These are phyloP conservation scores for Pseudocercospora eumusae DNA, from an alignment of 2,329 filamentous ascomycete species.

Conservation along the genomic window DNA sequence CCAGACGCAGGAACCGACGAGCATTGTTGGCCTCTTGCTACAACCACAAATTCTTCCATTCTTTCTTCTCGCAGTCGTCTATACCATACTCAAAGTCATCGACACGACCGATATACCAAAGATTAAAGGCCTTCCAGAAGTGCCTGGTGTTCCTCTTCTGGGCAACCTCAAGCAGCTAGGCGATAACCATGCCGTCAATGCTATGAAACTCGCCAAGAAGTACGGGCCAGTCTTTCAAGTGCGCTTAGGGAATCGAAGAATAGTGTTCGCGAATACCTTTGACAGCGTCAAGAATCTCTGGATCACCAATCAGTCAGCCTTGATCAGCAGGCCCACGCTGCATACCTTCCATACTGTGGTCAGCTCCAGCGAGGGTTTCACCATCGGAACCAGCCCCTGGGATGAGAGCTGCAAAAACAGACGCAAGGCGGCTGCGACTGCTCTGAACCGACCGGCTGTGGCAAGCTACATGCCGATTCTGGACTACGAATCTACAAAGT, in stretches of 20 bases:
- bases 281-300: slow-evolving; percentile 72
- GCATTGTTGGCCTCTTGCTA: slow-evolving; percentile 36
- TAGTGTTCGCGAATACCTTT: slow-evolving; percentile 78
- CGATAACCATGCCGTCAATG: slow-evolving; percentile 50
- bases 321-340: slow-evolving; percentile 75
- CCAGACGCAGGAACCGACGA: slow-evolving; percentile 28
- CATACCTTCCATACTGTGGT: slow-evolving; percentile 82
- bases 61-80: slow-evolving; percentile 45
- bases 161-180: slow-evolving; percentile 51
- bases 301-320: slow-evolving; percentile 74
- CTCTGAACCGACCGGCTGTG: slow-evolving; percentile 72
- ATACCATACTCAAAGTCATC: slow-evolving; percentile 45
- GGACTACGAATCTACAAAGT: slow-evolving; percentile 71
- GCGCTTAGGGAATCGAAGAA: slow-evolving; percentile 67
- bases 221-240: slow-evolving; percentile 55
- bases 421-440: slow-evolving; percentile 76
- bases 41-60: slow-evolving; percentile 47
- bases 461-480: slow-evolving; percentile 82
- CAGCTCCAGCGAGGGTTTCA: slow-evolving; percentile 74
- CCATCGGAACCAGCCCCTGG: slow-evolving; percentile 82
- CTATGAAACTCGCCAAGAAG: slow-evolving; percentile 50
- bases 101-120: slow-evolving; percentile 52
- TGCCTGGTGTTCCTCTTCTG: slow-evolving; percentile 51
- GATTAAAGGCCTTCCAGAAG: slow-evolving; percentile 52
- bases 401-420: slow-evolving; percentile 76